Evolutionary conservation across 139 green algal species (phyloP).

Genomic region (Chlorella sp.): DNA sequence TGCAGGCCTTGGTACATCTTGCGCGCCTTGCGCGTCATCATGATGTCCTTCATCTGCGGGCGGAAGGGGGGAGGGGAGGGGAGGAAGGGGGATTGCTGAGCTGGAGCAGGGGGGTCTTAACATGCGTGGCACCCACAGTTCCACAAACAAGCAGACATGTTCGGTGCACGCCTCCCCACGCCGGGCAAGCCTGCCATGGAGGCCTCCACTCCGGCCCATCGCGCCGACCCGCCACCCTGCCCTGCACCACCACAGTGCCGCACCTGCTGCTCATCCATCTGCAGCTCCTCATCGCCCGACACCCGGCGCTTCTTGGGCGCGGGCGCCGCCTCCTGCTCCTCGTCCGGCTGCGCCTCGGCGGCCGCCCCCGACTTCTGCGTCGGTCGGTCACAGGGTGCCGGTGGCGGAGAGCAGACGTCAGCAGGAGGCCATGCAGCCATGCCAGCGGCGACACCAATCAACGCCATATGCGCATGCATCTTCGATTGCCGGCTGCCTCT

Average conservation of each 20-base stretch:
- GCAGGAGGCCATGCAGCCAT: not conserved
- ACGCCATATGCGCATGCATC: not conserved
- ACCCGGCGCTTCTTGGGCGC: slow-evolving; percentile 1
- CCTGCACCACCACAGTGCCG: too few relatives aligned
- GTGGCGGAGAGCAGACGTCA: not conserved
- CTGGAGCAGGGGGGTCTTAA: too few relatives aligned
- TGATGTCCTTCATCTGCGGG: slow-evolving; percentile 76
- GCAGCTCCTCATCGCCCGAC: slow-evolving; percentile 39
- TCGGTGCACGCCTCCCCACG: too few relatives aligned
- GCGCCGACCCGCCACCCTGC: too few relatives aligned
- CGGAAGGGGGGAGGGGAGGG: too few relatives aligned
- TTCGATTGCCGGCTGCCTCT: not conserved
- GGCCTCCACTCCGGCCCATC: too few relatives aligned
- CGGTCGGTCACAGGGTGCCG: not conserved
- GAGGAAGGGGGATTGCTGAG: too few relatives aligned
- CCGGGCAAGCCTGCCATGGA: too few relatives aligned
- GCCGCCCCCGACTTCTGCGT: not conserved
- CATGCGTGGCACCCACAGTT: too few relatives aligned
- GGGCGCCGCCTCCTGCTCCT: not conserved
- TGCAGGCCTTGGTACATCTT: slow-evolving; percentile 91
- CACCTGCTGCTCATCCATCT: slow-evolving; percentile 45
- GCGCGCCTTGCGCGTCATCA: slow-evolving; percentile 89
- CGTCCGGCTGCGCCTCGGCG: slow-evolving; percentile 14
- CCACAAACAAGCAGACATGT: too few relatives aligned
- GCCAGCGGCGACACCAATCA: too few relatives aligned